phyloP scores from a whole-genome alignment of 345 rosid species.

The Arabidopsis suecica region DNA sequence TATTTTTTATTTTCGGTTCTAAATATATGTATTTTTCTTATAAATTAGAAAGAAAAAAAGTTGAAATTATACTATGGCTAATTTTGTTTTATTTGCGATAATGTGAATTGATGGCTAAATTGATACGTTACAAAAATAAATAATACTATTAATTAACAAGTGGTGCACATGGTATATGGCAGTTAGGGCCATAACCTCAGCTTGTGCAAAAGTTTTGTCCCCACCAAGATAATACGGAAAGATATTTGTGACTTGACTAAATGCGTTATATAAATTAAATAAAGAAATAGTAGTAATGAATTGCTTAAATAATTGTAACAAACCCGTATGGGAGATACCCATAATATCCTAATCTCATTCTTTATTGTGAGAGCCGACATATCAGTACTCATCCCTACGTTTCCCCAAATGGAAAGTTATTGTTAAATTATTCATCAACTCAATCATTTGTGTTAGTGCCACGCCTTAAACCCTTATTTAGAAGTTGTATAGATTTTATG shows the following conservation, averaged over 20 bases:
- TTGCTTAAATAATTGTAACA: constrained; percentile 36
- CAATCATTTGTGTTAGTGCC: constrained; percentile 44
- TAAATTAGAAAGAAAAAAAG: background rate
- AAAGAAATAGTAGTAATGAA: constrained; percentile 3
- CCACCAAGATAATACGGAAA: constrained; percentile 41
- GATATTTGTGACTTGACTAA: constrained; percentile 44
- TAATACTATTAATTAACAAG: constrained; percentile 12
- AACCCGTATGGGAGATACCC: constrained; percentile 36
- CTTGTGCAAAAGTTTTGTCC: constrained; percentile 44
- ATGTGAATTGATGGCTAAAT: constrained; percentile 17
- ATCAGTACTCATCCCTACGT: constrained; percentile 33
- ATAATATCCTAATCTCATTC: constrained; percentile 31
- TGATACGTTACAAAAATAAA: constrained; percentile 37
- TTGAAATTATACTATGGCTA: background rate
- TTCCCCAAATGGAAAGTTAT: constrained; percentile 45
- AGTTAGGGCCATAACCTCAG: constrained; percentile 49
- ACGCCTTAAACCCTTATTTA: constrained; percentile 30
- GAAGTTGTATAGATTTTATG: background rate
- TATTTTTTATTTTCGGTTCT: background rate
- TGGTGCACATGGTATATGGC: constrained; percentile 50
- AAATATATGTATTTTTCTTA: background rate
- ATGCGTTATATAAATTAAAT: constrained; percentile 21
- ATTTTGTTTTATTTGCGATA: background rate
- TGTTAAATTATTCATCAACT: constrained; percentile 33
- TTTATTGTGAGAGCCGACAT: constrained; percentile 32